These are phyloP conservation scores for Kwoniella sp. DNA, from an alignment of 768 basidiomycete species.

Conservation along the genomic window DNA sequence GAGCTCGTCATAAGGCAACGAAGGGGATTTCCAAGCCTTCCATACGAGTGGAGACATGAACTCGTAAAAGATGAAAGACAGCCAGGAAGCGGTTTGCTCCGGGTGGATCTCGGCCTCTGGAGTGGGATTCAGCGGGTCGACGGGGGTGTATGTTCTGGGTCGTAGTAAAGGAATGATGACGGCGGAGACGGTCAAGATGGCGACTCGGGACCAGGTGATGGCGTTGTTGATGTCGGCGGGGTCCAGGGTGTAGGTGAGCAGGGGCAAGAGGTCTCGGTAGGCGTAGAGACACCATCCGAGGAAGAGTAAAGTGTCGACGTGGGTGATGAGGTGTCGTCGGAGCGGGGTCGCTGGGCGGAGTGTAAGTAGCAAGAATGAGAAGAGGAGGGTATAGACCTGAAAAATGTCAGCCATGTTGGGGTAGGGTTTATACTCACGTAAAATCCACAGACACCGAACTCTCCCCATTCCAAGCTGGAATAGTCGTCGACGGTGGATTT, in stretches of 20 bases:
- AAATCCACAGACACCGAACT: slow-evolving; percentile 52
- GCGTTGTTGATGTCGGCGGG: slow-evolving; percentile 60
- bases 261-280: slow-evolving; percentile 65
- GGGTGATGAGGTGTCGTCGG: slow-evolving; percentile 58
- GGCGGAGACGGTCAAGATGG: slow-evolving; percentile 59
- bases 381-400: slow-evolving; percentile 60
- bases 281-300: slow-evolving; percentile 60
- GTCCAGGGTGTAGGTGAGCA: slow-evolving; percentile 61
- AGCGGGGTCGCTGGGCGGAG: slow-evolving; percentile 56
- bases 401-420: not conserved
- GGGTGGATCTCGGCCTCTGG: slow-evolving; percentile 50
- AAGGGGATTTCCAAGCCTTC: slow-evolving; percentile 48
- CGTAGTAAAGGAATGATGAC: slow-evolving; percentile 63
- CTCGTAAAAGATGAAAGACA: slow-evolving; percentile 60
- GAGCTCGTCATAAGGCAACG: slow-evolving; percentile 54
- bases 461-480: slow-evolving; percentile 48
- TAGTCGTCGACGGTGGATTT: slow-evolving; percentile 46
- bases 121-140: slow-evolving; percentile 59
- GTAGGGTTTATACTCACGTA: too few relatives aligned
- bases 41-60: slow-evolving; percentile 62
- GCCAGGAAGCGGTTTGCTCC: slow-evolving; percentile 62
- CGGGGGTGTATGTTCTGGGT: slow-evolving; percentile 65
- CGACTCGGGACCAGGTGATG: slow-evolving; percentile 63
- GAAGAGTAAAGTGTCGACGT: slow-evolving; percentile 62
- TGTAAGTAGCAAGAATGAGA: slow-evolving; percentile 59